Conservation (phyloP, 306 rosid genomes). For the Cajanus cajan region DNA sequence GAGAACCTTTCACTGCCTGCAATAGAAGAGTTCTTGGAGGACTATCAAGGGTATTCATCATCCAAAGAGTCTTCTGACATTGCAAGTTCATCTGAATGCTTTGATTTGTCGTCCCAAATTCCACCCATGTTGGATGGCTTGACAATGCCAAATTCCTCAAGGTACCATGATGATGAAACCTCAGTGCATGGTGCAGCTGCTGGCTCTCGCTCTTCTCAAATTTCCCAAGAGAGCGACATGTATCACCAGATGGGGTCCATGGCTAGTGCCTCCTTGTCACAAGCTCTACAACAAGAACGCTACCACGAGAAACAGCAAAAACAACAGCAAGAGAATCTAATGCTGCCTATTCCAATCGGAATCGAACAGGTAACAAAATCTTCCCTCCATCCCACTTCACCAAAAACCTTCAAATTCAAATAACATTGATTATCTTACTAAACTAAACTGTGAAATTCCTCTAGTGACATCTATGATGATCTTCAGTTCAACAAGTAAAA, state of each 20-base stretch:
- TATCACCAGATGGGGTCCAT: slow-evolving; percentile 48
- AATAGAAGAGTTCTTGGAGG: slow-evolving; percentile 73
- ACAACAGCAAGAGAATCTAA: slow-evolving; percentile 40
- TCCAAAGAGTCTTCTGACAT: slow-evolving; percentile 29
- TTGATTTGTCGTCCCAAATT: slow-evolving; percentile 37
- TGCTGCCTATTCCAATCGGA: slow-evolving; percentile 53
- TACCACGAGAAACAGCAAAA: slow-evolving; percentile 50
- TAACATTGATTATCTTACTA: not conserved
- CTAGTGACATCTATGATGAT: no score
- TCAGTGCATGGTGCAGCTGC: slow-evolving; percentile 30
- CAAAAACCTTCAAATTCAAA: not conserved
- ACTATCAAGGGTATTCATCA: slow-evolving; percentile 44
- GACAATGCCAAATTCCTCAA: slow-evolving; percentile 42
- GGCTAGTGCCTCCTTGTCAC: slow-evolving; percentile 52
- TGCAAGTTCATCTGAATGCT: slow-evolving; percentile 42
- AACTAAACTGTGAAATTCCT: no score
- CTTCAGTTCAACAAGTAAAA: no score
- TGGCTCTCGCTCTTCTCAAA: slow-evolving; percentile 53
- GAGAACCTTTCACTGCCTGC: slow-evolving; percentile 56
- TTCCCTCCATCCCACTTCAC: not conserved
- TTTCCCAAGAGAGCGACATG: slow-evolving; percentile 42
- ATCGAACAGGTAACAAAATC: slow-evolving; percentile 51
- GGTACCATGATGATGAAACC: slow-evolving; percentile 47
- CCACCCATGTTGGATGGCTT: slow-evolving; percentile 46
- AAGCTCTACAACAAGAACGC: slow-evolving; percentile 63